A percentile compares a stretch with the other conserved stretches of the same genome.
Conservation (phyloP, 1,139 yeast species). For the Ogataea hybrid region DNA sequence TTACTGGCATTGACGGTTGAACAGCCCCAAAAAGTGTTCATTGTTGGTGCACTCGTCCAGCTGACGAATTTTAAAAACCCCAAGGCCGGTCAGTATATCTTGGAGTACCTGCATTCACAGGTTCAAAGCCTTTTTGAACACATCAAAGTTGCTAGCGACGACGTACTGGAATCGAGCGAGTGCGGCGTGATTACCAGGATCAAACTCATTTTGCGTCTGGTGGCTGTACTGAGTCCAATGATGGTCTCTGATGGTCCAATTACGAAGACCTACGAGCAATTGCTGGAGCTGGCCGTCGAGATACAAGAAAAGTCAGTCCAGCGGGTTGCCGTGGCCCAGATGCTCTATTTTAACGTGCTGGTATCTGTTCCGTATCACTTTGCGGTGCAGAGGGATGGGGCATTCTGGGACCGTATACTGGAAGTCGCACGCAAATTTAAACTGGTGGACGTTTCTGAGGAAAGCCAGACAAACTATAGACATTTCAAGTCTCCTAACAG, state of each 20-base stretch:
- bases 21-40: slow-evolving; percentile 86
- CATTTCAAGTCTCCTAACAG: slow-evolving; percentile 21
- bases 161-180: slow-evolving; percentile 25
- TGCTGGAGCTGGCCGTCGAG: slow-evolving; percentile 56
- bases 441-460: slow-evolving; percentile 19
- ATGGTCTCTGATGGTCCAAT: slow-evolving; percentile 48
- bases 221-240: slow-evolving; percentile 63
- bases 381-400: slow-evolving; percentile 38
- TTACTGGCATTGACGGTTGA: slow-evolving; percentile 71
- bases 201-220: slow-evolving; percentile 68
- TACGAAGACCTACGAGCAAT: slow-evolving; percentile 48
- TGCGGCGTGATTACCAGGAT: slow-evolving; percentile 72
- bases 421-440: slow-evolving; percentile 42
- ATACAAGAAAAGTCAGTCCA: slow-evolving; percentile 41
- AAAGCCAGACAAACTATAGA: slow-evolving; percentile 6
- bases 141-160: slow-evolving; percentile 5
- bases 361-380: slow-evolving; percentile 69
- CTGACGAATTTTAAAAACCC: slow-evolving; percentile 66
- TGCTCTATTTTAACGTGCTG: slow-evolving; percentile 61
- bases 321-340: slow-evolving; percentile 65
- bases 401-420: slow-evolving; percentile 41
- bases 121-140: slow-evolving; percentile 48
- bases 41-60: slow-evolving; percentile 67
- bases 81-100: slow-evolving; percentile 64
- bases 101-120: slow-evolving; percentile 67